Base-by-base conservation (phyloP, 2,329 filamentous ascomycete species). In the Spiromastix sp. region DNA sequence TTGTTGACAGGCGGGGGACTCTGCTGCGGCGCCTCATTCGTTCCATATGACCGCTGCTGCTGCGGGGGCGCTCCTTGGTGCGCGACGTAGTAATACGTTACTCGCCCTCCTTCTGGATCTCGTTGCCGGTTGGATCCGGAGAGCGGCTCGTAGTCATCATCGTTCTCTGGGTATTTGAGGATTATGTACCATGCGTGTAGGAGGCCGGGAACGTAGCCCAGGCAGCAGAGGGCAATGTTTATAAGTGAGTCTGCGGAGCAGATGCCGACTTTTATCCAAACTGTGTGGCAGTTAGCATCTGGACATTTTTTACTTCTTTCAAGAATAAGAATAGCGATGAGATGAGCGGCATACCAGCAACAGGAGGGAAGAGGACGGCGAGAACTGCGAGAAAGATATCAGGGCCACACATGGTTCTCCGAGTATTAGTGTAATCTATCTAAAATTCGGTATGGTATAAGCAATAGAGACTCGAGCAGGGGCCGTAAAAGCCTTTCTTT, bases 181-280 rank as follows among this genome's bases (percentile, higher is more conserved):
- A 98, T 95, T 61, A 96, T 93, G 71, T 96, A 98, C 89, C 91
- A 96, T 43, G 87, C 77, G 66, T 98, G 91, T 2, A 98, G 67
- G 32, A 96, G 80, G 42, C 89, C 89, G 13, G 89, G 89, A 41
- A 96, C 61, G 54, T 71, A 85, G 50, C 80, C 83, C 15, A 89
- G 75, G 36, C 76, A 57, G 61, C 82, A 91, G 51, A 96, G 85
- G 30, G 87, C 80, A 59, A 96, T 79, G 68, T 98, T 98, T 69
- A 98, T 93, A 51, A 96, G 54, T 6, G 83, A 89, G 65, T 96
- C 91, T 38, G 80, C 85, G 43, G 79, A 83, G 70, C 91, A 98
- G 64, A 98, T 71, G 45, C 91, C 91, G 52, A 81, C 70, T 67
- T 96, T 98, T 42, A 98, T 85, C 91, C 91, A 98, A 51, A 98